Evolutionary conservation across 257 asterid genomes (phyloP).

Genomic region (Primulina eburnea): DNA sequence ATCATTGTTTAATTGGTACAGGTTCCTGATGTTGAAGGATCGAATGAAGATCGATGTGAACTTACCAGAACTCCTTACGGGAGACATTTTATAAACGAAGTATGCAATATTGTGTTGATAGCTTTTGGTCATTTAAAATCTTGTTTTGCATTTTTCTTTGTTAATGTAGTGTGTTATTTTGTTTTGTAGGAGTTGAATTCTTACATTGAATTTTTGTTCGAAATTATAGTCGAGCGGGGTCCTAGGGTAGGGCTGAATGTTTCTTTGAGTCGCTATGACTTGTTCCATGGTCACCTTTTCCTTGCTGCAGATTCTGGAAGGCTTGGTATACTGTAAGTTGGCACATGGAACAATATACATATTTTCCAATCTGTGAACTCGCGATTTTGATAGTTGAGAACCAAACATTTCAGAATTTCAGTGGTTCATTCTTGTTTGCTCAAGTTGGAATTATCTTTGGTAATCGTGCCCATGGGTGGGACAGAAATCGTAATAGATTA

Average conservation of each 20-base stretch:
- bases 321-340: constrained; percentile 93
- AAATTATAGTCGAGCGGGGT: constrained; percentile 66
- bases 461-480: not conserved
- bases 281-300: constrained; percentile 91
- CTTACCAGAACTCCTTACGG: constrained; percentile 83
- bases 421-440: not conserved
- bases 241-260: constrained; percentile 76
- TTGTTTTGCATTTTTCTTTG: constrained; percentile 7
- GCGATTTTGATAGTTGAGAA: not conserved
- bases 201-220: constrained; percentile 60
- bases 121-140: constrained; percentile 1
- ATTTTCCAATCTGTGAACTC: not conserved
- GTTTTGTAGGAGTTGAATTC: constrained; percentile 75
- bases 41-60: constrained; percentile 60
- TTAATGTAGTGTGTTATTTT: constrained; percentile 24
- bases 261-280: constrained; percentile 77
- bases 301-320: constrained; percentile 71
- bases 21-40: constrained; percentile 93
- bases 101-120: constrained; percentile 16
- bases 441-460: not conserved
- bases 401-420: not conserved
- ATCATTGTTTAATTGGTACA: constrained; percentile 29
- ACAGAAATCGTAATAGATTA: constrained; percentile 10
- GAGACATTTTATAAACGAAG: constrained; percentile 63
- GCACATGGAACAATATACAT: constrained; percentile 15